Evolutionary conservation across 345 rosid species (phyloP).

Genomic region (Aquilaria sinensis): DNA sequence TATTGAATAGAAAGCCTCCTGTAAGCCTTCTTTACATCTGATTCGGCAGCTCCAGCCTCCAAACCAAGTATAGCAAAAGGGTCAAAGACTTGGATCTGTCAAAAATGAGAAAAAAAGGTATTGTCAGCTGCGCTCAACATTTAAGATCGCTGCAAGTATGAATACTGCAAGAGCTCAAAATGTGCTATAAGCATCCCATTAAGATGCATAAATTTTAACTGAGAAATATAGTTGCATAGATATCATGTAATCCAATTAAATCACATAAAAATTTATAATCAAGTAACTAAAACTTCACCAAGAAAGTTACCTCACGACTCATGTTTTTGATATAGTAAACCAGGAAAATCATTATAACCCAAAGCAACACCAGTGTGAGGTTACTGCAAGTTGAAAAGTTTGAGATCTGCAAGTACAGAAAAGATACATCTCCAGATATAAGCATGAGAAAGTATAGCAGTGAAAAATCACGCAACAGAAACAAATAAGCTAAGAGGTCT

Average conservation of each 20-base stretch:
- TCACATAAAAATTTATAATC: too few relatives aligned
- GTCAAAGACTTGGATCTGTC: constrained; percentile 84
- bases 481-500: background rate
- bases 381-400: constrained; percentile 92
- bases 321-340: constrained; percentile 79
- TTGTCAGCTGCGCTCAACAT: background rate
- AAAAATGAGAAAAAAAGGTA: constrained; percentile 6
- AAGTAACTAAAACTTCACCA: background rate
- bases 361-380: constrained; percentile 74
- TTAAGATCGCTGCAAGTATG: background rate
- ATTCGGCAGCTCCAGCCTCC: constrained; percentile 72
- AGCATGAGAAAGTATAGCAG: background rate
- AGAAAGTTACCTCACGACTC: constrained; percentile 66
- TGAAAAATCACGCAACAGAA: background rate
- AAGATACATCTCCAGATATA: constrained; percentile 2
- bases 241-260: background rate
- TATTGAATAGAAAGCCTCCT: constrained; percentile 83
- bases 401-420: constrained; percentile 57
- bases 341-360: constrained; percentile 85
- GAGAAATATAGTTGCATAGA: background rate
- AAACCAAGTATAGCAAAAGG: constrained; percentile 84
- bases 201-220: background rate
- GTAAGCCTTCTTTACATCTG: constrained; percentile 87
- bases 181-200: background rate
- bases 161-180: background rate